A percentile compares a stretch with the other conserved stretches of the same genome.
Evolutionary conservation across 2,329 filamentous ascomycete genomes (phyloP).

Genomic region (Paraphaeosphaeria sporulosa): DNA sequence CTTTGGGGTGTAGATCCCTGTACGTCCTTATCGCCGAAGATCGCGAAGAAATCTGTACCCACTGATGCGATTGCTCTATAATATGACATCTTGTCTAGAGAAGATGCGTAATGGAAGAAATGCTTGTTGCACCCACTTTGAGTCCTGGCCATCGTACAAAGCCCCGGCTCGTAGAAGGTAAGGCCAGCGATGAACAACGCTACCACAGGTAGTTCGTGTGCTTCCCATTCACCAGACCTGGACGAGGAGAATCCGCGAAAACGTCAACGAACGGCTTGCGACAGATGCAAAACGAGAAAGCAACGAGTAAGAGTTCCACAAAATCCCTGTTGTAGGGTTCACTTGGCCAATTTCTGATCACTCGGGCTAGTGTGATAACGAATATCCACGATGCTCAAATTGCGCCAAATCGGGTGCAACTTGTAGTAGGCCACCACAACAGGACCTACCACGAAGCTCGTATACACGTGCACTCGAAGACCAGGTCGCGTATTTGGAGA

Average conservation of each 20-base stretch:
- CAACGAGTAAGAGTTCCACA: slow-evolving; percentile 14
- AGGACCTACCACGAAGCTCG: slow-evolving; percentile 7
- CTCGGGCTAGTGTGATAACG: slow-evolving; percentile 18
- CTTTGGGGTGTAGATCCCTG: neutral
- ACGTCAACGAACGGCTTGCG: slow-evolving; percentile 22
- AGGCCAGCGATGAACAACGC: neutral
- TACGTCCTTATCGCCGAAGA: neutral
- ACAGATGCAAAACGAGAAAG: slow-evolving; percentile 21
- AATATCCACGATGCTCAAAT: slow-evolving; percentile 21
- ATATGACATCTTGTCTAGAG: neutral
- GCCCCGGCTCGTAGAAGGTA: neutral
- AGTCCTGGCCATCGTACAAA: neutral
- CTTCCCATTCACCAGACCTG: neutral
- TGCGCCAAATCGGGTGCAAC: slow-evolving; percentile 16
- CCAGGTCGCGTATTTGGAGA: slow-evolving; percentile 21
- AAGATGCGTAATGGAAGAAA: no score
- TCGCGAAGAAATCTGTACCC: neutral
- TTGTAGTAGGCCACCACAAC: slow-evolving; percentile 17
- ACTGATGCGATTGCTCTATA: neutral
- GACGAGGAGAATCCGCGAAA: slow-evolving; percentile 18
- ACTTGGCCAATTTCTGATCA: no score
- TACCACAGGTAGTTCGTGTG: neutral
- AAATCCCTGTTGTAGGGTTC: neutral
- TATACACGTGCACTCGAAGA: slow-evolving; percentile 24
- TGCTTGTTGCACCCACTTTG: neutral